Evolutionary conservation across 352 stramenopile species (phyloP), one percentile per base, ranked within the genome.

Genomic region (Pythium oligandrum): DNA sequence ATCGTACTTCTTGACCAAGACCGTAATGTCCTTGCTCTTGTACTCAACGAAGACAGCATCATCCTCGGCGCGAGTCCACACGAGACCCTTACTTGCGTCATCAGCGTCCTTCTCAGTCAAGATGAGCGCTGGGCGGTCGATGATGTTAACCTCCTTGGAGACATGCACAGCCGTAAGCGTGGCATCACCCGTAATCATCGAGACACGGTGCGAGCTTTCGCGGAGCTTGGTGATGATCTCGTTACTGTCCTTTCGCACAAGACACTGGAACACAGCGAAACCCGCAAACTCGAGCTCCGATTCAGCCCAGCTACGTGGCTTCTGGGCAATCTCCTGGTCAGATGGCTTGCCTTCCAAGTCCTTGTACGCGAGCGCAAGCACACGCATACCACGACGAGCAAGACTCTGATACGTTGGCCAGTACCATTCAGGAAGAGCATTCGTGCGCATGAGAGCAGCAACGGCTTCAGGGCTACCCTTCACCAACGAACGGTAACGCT

Each of bases 121-220:
- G 50, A 96, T 83, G 10, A 96, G 47, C 34, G 83, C 81, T 6
- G 78, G 75, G 42, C 70, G 72, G 52, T 73, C 73, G 40, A 98
- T 71, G 48, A 99, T 98, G 38, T 87, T 86, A 2, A 99, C 95
- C 60, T 98, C 84, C 55, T 89, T 86, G 6, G 96, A 97, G 30
- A 99, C 97, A 57, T 99, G 92, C 33, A 95, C 89, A 37, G 97
- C 97, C 39, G 97, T 99, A 33, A 99, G 78, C 7, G 96, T 90
- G 37, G 90, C 89, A 71, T 99, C 97, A 51, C 97, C 97, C 9
- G 97, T 99, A 63, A 99, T 99, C 94, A 99, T 99, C 26, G 95
- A 93, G 9, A 97, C 84, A n/a, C 79, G 56, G 66, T 99, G 95
- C 12, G 84, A 90, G 58, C 88, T 97, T 31, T 85, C 82, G 49